Evolutionary conservation across 352 stramenopile genomes (phyloP), one percentile per base, ranked within the genome.

Genomic region (Pythium biforme): DNA sequence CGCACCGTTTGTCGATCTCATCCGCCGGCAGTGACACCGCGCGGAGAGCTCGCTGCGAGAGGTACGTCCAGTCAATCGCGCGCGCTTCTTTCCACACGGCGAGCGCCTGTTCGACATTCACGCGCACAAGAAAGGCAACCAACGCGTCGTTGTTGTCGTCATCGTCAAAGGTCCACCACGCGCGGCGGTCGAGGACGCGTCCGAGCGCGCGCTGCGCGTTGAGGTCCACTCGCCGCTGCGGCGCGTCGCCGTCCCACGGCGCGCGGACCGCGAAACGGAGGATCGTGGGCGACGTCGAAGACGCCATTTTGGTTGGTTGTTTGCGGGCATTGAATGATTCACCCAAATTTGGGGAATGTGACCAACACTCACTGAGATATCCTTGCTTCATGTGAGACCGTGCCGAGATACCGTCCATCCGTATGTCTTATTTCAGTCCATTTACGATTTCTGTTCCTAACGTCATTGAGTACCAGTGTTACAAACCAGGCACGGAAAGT

Each of bases 111-210:
- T 23, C 27, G 3, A 55, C 7, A 11, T 55, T 41, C 10, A n/a
- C n/a, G 17, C 49, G 49, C n/a, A 55, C 49, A n/a, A 55, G 49
- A 43, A 55, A 15, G 10, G 10, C 22, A 11, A 33, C 45, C 22
- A 50, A 10, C 22, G n/a, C 37, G 14, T 19, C 37, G 1, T 43
- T 14, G 17, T 43, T 14, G 37, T 5, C 37, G 6, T 15, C 45
- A 3, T 4, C 20, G 45, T n/a, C 45, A n/a, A n/a, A n/a, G n/a
- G 45, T 17, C 49, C 49, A 55, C 49, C 49, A 55, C 27, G 20
- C 27, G 29, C 49, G 49, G 3, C 23, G 15, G 10, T 55, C 26
- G 10, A 55, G 49, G 19, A 55, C 25, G 6, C n/a, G 49, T 10
- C 29, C 29, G 9, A 55, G 29, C 49, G 49, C 49, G 5, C 23